Evolutionary conservation across 441 rosid species (phyloP).

Genomic region (Gossypium aridum): DNA sequence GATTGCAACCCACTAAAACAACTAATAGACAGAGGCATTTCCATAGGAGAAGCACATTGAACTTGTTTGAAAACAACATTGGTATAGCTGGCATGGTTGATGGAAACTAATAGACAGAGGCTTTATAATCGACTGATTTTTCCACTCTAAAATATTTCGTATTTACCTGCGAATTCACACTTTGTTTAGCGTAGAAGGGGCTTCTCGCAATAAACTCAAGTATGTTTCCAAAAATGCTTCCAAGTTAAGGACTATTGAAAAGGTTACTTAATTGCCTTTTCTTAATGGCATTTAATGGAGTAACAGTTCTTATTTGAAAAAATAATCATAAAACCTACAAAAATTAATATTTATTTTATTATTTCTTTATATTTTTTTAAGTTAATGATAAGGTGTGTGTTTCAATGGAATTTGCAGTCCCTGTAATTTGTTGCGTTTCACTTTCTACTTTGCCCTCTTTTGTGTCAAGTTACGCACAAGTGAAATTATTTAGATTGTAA

Average conservation of each 20-base stretch:
- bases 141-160: not conserved
- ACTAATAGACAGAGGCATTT: constrained; percentile 18
- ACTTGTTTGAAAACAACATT: not conserved
- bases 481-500: no score
- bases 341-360: no score
- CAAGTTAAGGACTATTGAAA: not conserved
- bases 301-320: no score
- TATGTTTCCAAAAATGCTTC: not conserved
- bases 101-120: not conserved
- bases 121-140: not conserved
- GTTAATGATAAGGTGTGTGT: no score
- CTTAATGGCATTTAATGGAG: no score
- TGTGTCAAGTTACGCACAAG: no score
- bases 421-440: no score
- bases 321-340: no score
- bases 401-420: no score
- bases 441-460: no score
- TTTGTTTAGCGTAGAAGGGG: not conserved
- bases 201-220: not conserved
- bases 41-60: constrained; percentile 6
- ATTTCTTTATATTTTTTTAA: no score
- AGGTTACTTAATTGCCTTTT: not conserved
- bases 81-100: not conserved
- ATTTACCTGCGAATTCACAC: not conserved
- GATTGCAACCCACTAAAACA: constrained; percentile 23